These are phyloP conservation scores for Cryptococcus maquisensis DNA, from an alignment of 1,284 basidiomycete species.

Conservation along the genomic window DNA sequence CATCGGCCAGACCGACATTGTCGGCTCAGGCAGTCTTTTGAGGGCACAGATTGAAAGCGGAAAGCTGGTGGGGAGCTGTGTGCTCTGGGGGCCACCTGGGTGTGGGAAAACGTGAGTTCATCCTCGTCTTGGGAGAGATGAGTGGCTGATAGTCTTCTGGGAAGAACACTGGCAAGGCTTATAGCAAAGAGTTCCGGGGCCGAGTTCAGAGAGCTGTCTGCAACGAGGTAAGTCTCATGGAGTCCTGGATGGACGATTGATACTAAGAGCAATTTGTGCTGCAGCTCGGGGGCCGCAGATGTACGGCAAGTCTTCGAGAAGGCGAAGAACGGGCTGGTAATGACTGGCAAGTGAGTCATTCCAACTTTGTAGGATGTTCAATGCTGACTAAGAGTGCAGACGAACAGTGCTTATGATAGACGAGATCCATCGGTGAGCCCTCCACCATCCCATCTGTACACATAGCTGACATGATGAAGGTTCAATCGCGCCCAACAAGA, in stretches of 20 bases:
- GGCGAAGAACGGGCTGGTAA: conserved; percentile 63
- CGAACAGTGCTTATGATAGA: conserved; percentile 54
- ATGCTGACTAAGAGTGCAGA: conserved; percentile 8
- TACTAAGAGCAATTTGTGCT: not conserved
- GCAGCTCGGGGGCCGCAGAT: conserved; percentile 64
- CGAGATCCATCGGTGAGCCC: conserved; percentile 70
- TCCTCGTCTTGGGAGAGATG: not conserved
- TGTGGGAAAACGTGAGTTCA: conserved; percentile 45
- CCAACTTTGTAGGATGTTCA: not conserved
- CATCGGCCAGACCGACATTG: conserved; percentile 42
- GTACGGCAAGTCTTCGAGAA: conserved; percentile 77
- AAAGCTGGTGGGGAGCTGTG: conserved; percentile 43
- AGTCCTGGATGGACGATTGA: not conserved
- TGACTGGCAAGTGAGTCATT: conserved; percentile 60
- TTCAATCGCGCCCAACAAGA: conserved; percentile 80
- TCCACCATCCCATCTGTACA: not conserved
- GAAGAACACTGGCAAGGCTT: conserved; percentile 40
- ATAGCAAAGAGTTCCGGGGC: conserved; percentile 50
- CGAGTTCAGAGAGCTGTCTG: conserved; percentile 70
- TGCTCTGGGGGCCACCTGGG: conserved; percentile 48
- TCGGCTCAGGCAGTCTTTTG: conserved; percentile 43
- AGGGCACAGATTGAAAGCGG: conserved; percentile 41
- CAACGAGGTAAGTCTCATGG: conserved; percentile 54
- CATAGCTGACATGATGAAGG: conserved; percentile 11
- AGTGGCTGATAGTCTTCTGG: not conserved